Evolutionary conservation across 139 green algal species (phyloP).

Genomic region (Zygnema cylindricum): DNA sequence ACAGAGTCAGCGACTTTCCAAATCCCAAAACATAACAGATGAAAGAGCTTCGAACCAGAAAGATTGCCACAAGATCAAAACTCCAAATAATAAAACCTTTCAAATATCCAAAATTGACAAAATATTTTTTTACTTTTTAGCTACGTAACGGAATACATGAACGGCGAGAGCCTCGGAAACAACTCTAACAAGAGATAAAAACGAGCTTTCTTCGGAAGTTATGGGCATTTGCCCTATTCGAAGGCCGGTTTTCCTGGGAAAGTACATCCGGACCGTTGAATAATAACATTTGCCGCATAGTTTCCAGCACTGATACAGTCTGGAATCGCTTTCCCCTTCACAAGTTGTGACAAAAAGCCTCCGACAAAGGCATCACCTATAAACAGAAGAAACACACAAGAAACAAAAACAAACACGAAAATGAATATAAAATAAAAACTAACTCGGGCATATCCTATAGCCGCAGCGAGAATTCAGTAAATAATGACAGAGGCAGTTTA

Average conservation of each 20-base stretch:
- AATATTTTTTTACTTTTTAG: too few species aligned
- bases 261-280: constrained; percentile 87
- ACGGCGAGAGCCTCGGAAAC: background rate
- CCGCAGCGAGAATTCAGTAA: background rate
- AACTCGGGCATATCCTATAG: too few species aligned
- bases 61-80: too few species aligned
- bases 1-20: too few species aligned
- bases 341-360: constrained; percentile 95
- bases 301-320: constrained; percentile 88
- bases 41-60: too few species aligned
- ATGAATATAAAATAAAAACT: too few species aligned
- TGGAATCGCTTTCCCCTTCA: constrained; percentile 79
- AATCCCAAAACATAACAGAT: too few species aligned
- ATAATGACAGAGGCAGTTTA: background rate
- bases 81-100: too few species aligned
- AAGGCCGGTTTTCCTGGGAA: constrained; percentile 62
- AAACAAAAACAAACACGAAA: too few species aligned
- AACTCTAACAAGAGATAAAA: background rate
- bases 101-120: too few species aligned
- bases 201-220: background rate
- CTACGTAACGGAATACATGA: background rate
- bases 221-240: background rate
- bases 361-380: constrained; percentile 82
- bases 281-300: constrained; percentile 92
- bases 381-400: background rate